Evolutionary conservation across 352 stramenopile genomes (phyloP).

Genomic region (Aphanomyces cochlioides): DNA sequence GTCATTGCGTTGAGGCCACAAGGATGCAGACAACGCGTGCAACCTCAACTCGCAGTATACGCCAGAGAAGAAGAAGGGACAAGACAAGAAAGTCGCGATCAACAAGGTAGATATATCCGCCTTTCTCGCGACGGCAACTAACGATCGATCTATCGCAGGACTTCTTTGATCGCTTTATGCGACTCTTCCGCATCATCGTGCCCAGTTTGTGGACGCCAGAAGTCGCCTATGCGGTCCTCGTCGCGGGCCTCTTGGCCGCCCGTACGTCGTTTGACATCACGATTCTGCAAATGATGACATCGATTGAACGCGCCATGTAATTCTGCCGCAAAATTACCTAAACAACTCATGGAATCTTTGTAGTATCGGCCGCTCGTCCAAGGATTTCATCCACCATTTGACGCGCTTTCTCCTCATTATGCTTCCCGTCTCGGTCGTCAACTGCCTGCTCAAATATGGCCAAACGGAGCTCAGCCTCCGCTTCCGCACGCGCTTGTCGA

Average conservation of each 20-base stretch:
- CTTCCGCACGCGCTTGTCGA: conserved; percentile 77
- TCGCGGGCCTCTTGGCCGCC: conserved; percentile 55
- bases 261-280: conserved; percentile 78
- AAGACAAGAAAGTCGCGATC: conserved; percentile 59
- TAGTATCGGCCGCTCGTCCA: conserved; percentile 62
- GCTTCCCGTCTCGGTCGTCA: conserved; percentile 75
- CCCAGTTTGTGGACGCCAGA: conserved; percentile 63
- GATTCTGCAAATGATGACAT: conserved; percentile 70
- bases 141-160: conserved; percentile 32
- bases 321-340: conserved; percentile 7
- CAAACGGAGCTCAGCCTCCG: conserved; percentile 76
- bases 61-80: conserved; percentile 62
- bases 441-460: conserved; percentile 76
- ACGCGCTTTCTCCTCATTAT: conserved; percentile 73
- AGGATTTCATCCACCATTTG: conserved; percentile 60
- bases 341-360: background rate
- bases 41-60: conserved; percentile 63
- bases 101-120: conserved; percentile 42
- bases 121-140: background rate
- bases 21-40: conserved; percentile 47
- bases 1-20: conserved; percentile 49
- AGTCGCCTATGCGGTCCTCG: conserved; percentile 58
- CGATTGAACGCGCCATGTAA: conserved; percentile 68
- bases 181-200: conserved; percentile 70
- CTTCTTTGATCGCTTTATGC: conserved; percentile 58